Conservation (phyloP, 768 basidiomycete genomes). For the Leccinum imitatum region DNA sequence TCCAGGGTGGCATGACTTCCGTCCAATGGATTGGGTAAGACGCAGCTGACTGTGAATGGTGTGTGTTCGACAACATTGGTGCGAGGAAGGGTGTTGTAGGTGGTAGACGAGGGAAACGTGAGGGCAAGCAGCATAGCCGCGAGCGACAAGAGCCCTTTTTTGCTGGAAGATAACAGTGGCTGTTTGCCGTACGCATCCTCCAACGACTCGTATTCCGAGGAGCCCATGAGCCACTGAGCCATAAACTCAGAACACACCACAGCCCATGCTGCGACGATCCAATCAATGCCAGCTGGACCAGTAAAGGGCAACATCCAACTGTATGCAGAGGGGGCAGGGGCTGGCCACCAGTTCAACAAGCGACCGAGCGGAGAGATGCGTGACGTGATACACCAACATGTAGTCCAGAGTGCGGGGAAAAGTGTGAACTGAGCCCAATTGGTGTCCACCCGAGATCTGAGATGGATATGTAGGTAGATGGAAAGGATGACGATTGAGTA, state of each 20-base stretch:
- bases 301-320: slow-evolving; percentile 58
- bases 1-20: slow-evolving; percentile 49
- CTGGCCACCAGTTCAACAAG: slow-evolving; percentile 62
- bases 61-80: slow-evolving; percentile 43
- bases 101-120: slow-evolving; percentile 55
- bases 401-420: slow-evolving; percentile 72
- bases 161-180: slow-evolving; percentile 19
- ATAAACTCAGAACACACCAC: slow-evolving; percentile 56
- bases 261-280: slow-evolving; percentile 76
- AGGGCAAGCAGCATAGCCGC: slow-evolving; percentile 42
- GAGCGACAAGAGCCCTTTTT: slow-evolving; percentile 37
- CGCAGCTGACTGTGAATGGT: slow-evolving; percentile 63
- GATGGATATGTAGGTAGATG: slow-evolving; percentile 40
- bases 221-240: slow-evolving; percentile 58
- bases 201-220: slow-evolving; percentile 16
- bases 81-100: slow-evolving; percentile 39
- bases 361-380: slow-evolving; percentile 66
- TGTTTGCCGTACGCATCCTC: slow-evolving; percentile 7
- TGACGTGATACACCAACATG: slow-evolving; percentile 55
- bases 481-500: slow-evolving; percentile 43
- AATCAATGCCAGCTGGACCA: slow-evolving; percentile 66
- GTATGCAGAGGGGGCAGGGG: slow-evolving; percentile 57
- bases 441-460: slow-evolving; percentile 29
- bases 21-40: slow-evolving; percentile 50
- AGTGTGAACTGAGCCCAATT: slow-evolving; percentile 49